Evolutionary conservation across 2,329 filamentous ascomycete genomes (phyloP), one percentile per base, ranked within the genome.

Genomic region (Diaporthe sp.): DNA sequence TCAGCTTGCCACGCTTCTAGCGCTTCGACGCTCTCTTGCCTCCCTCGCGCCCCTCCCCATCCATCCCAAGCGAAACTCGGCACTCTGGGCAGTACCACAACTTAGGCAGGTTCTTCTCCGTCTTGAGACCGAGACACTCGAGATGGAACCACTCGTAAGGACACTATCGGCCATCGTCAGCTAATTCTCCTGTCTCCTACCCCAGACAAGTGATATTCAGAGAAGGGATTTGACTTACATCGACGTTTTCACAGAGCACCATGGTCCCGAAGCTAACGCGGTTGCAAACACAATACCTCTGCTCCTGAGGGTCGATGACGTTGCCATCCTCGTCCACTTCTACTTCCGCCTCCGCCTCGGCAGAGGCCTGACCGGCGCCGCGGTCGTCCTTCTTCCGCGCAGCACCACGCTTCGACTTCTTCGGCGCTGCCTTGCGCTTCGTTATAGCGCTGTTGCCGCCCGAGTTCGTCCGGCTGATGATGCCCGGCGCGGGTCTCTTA

Each of bases 41-140:
- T 15, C 92, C 89, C 80, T 92, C 90, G 25, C 71, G 71, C 3
- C 91, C 91, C 82, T 88, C 90, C 83, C 91, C 90, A 8, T 91
- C 91, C 79, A 92, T 91, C 65, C 91, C 90, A 44, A 93, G 84
- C 42, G 88, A 84, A 77, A 90, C 89, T 55, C 92, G 87, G 81
- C 94, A 97, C 68, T 95, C 92, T 1, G 94, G 94, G 83, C 94
- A 97, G 80, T 95, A 97, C 94, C 94, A 97, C 83, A 95, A 95
- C 3, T 92, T 92, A 44, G 93, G 93, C 25, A 93, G 88, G 3
- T 92, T 90, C 15, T 94, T 94, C 76, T 94, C 90, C 34, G 92
- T 88, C 15, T 88, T 86, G 46, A 97, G 86, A 7, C 89, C 92
- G 8, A 97, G 93, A 80, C 94, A 97, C 78, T 92, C 91, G 55